Evolutionary conservation across 139 green algal species (phyloP), one percentile per base, ranked within the genome.

Genomic region (Haematococcus sp.): DNA sequence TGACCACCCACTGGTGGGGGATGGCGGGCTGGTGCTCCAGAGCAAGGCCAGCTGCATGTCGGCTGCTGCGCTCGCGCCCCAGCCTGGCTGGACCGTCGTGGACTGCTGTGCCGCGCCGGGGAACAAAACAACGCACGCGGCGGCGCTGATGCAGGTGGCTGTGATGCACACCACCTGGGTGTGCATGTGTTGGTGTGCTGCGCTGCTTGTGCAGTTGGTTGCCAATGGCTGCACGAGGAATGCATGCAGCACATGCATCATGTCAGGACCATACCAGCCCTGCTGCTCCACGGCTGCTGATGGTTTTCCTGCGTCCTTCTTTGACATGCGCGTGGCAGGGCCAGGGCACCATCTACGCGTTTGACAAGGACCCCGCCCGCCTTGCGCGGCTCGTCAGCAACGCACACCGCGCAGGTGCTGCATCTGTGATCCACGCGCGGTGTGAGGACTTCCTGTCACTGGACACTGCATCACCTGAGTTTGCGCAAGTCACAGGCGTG

Each of bases 81-180:
- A 85, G 51, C 60, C 85, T 1, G 85, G 86, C 25, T 97, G 90
- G 91, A 74, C 77, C 20, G 84, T 98, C 19, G 43, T 99, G 63
- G 95, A 99, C 83, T 90, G 85, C 46, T 99, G 95, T 76, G 93
- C 95, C 0, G 95, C 95, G 4, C 95, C 95, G 0, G 95, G 95
- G 58, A 99, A 99, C 88, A 99, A 99, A 77, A 99, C 95, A 0
- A 98, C 94, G 0, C 95, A 99, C 71, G 56, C 98, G 30, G 94
- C 91, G 2, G 87, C 92, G 28, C 74, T 94, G 16, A 78, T 96
- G 61, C 71, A 60, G 17, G 69, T 55, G 27, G 31, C 59, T 15
- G 51, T 23, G 9, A 63, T 28, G 4, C 5, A 27, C 71, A 73
- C 74, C 76, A 81, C 22, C 55, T 16, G 35, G 40, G 34, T 17